Evolutionary conservation across 345 rosid genomes (phyloP).

Genomic region (Geranium brycei): DNA sequence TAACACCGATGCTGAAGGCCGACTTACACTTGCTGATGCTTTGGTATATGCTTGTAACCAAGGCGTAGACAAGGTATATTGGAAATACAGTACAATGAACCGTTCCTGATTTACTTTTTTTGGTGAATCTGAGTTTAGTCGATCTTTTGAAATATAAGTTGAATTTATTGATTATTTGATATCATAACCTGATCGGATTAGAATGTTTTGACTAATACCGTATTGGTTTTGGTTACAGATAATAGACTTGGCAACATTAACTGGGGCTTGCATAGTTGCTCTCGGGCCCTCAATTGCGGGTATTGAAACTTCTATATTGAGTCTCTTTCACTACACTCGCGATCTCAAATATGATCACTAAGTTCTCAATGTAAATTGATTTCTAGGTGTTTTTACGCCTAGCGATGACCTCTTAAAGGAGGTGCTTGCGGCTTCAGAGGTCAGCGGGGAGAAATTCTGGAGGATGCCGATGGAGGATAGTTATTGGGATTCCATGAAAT

Average conservation of each 20-base stretch:
- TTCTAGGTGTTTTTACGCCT: slow-evolving; percentile 69
- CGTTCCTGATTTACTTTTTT: too few relatives aligned
- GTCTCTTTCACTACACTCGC: too few relatives aligned
- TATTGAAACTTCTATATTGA: slow-evolving; percentile 7
- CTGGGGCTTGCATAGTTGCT: slow-evolving; percentile 82
- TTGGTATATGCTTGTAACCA: slow-evolving; percentile 84
- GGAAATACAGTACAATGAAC: not conserved
- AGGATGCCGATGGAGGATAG: slow-evolving; percentile 95
- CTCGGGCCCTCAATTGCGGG: slow-evolving; percentile 95
- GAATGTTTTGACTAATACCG: not conserved
- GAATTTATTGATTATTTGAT: not conserved
- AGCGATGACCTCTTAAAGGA: slow-evolving; percentile 76
- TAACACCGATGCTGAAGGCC: slow-evolving; percentile 98
- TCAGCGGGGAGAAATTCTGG: slow-evolving; percentile 91
- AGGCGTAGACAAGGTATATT: slow-evolving; percentile 77
- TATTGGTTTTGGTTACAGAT: slow-evolving; percentile 25
- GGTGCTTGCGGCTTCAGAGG: slow-evolving; percentile 56
- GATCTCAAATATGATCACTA: not conserved
- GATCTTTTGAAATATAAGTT: too few relatives aligned
- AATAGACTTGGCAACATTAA: slow-evolving; percentile 82
- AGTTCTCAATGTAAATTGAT: not conserved
- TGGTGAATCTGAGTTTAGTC: too few relatives aligned
- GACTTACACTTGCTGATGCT: slow-evolving; percentile 97
- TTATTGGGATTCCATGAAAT: slow-evolving; percentile 96
- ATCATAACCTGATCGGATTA: not conserved